Evolutionary conservation across 2,329 filamentous ascomycete species (phyloP).

Genomic region (Talaromyces pinophilus): DNA sequence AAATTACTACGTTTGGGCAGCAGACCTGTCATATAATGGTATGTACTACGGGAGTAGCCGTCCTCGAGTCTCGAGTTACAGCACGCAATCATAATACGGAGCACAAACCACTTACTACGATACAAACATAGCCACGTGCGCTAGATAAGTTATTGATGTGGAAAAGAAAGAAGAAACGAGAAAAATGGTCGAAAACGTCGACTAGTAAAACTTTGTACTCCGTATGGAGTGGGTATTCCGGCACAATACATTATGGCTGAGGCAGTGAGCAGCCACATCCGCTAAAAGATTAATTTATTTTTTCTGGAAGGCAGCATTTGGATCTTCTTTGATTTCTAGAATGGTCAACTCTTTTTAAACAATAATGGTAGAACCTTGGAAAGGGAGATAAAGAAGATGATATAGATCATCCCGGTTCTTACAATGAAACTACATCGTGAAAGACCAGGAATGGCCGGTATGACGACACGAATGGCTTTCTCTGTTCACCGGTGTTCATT

Average conservation of each 20-base stretch:
- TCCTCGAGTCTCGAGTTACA: neutral
- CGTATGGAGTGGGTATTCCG: neutral
- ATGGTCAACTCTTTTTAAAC: neutral
- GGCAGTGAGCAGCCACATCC: constrained; percentile 7
- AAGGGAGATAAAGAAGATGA: neutral
- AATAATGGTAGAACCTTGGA: neutral
- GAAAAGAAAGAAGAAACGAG: constrained; percentile 4
- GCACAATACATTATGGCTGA: neutral
- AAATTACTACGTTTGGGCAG: neutral
- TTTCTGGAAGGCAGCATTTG: neutral
- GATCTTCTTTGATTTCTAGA: neutral
- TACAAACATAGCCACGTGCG: constrained; percentile 17
- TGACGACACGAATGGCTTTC: neutral
- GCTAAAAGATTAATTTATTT: neutral
- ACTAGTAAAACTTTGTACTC: constrained; percentile 2
- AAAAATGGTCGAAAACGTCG: neutral
- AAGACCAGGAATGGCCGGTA: neutral
- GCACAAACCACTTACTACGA: neutral
- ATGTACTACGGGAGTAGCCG: neutral
- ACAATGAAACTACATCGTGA: neutral
- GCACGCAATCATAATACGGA: neutral
- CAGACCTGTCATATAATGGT: constrained; percentile 12
- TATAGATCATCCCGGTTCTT: constrained; percentile 1
- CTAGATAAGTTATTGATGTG: constrained; percentile 2
- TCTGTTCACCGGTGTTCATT: neutral